phyloP scores from a whole-genome alignment of 352 stramenopile species.

The Thraustochytrium sp. region DNA sequence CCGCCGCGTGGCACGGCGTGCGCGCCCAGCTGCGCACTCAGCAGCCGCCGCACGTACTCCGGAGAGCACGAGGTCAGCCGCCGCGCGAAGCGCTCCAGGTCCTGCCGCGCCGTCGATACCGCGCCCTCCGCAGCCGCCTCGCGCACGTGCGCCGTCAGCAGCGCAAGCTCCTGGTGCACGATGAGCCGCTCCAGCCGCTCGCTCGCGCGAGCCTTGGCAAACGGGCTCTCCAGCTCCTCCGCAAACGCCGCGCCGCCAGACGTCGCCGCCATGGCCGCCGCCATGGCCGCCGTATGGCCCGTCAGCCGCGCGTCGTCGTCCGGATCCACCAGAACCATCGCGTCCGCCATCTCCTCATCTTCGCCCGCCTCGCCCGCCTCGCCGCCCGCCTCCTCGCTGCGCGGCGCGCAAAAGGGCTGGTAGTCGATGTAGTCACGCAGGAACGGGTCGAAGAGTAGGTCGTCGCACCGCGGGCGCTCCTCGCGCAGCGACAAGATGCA shows the following conservation, averaged over 20 bases:
- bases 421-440: conserved; percentile 13
- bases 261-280: too few relatives aligned
- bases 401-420: neutral
- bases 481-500: neutral
- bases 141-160: neutral
- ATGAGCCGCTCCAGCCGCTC: neutral
- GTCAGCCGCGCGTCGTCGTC: neutral
- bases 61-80: neutral
- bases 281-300: too few relatives aligned
- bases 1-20: too few relatives aligned
- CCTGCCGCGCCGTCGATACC: neutral
- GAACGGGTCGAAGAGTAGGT: conserved; percentile 4
- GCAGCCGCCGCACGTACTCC: neutral
- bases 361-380: neutral
- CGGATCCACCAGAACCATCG: neutral
- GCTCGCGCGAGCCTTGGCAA: neutral
- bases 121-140: neutral
- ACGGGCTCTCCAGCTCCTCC: neutral
- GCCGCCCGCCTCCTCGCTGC: neutral
- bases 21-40: neutral
- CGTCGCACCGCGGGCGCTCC: neutral
- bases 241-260: too few relatives aligned
- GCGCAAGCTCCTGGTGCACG: neutral
- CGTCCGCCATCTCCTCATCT: neutral
- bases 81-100: neutral